A percentile compares a stretch with the other conserved stretches of the same genome.
These are phyloP conservation scores for Fusarium nodosum DNA, from an alignment of 2,329 filamentous ascomycete genomes.

Conservation along the genomic window DNA sequence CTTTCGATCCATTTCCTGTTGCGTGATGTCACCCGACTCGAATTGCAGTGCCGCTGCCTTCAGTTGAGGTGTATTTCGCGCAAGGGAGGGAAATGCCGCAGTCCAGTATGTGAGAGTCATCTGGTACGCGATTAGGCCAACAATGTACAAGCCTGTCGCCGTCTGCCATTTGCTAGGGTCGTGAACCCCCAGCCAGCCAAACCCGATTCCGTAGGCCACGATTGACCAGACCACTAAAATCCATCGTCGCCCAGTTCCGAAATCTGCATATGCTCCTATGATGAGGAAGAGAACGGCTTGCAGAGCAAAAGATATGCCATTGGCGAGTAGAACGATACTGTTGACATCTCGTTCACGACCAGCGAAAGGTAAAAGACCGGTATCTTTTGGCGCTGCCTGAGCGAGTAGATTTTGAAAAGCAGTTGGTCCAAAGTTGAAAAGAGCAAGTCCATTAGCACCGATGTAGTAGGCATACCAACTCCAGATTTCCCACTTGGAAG, in stretches of 20 bases:
- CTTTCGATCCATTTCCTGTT: constrained; percentile 70
- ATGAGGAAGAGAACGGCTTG: constrained; percentile 70
- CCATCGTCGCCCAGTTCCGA: constrained; percentile 73
- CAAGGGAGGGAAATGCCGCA: constrained; percentile 64
- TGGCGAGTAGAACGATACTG: constrained; percentile 74
- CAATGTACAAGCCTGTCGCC: constrained; percentile 73
- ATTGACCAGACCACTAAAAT: constrained; percentile 73
- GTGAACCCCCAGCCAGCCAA: constrained; percentile 76
- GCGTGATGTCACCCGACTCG: constrained; percentile 62
- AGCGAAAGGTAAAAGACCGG: constrained; percentile 66
- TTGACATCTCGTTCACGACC: constrained; percentile 71
- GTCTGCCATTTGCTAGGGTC: constrained; percentile 70
- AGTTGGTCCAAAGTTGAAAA: constrained; percentile 75
- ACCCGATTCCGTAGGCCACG: constrained; percentile 73
- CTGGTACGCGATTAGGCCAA: constrained; percentile 76
- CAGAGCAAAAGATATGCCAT: constrained; percentile 76
- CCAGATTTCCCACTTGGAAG: constrained; percentile 43
- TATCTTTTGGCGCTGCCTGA: constrained; percentile 69
- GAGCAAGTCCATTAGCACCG: constrained; percentile 73
- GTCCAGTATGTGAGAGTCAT: constrained; percentile 78
- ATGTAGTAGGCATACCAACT: constrained; percentile 68
- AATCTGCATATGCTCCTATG: constrained; percentile 70
- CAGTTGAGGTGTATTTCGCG: constrained; percentile 55
- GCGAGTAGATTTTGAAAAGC: constrained; percentile 74
- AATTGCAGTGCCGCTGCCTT: constrained; percentile 53